Evolutionary conservation across 2,329 filamentous ascomycete species (phyloP), one percentile per base, ranked within the genome.

Genomic region (Cadophora sp.): DNA sequence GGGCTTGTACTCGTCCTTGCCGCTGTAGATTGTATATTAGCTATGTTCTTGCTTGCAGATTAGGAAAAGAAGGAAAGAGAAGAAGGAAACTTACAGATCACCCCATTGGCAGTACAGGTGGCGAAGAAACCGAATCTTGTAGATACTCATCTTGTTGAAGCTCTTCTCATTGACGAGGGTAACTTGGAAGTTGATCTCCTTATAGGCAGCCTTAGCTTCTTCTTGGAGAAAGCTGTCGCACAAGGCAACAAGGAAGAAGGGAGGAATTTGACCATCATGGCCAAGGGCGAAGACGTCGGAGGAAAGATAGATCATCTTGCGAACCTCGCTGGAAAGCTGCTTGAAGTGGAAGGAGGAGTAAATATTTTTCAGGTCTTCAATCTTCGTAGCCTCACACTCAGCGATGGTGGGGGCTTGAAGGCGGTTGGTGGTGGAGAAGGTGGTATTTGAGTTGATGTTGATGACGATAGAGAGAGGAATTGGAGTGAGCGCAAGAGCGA

Each of bases 61-160:
- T 26, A 11, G 9, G 24, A 8, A 2, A 7, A 5, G n/a, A 4
- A 26, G 31, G 7, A 16, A 58, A 11, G n/a, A 22, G 4, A 31
- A 24, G 29, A 37, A 5, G 9, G 5, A 14, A 31, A 48, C 59
- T 62, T 48, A 62, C 59, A 14, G 4, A 14, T 29, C 12, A 27
- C 48, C 19, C 61, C 61, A 63, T 40, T 63, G 61, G 43, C 53
- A 37, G 29, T 51, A 53, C 7, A 63, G 16, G 29, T 63, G 48
- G 11, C 31, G 37, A 27, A 37, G 48, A 19, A n/a, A 4, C 29
- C 37, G n/a, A 27, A 63, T 9, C 12, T 51, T 19, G 12, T 53
- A 12, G 27, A 40, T 11, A 5, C 4, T 34, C 46, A 37, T 53
- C 29, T 24, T 51, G 19, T 37, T 31, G 27, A 63, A 63, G 7